Base-by-base conservation (phyloP, 768 basidiomycete genomes). In the Rhodotorula kratochvilovae region DNA sequence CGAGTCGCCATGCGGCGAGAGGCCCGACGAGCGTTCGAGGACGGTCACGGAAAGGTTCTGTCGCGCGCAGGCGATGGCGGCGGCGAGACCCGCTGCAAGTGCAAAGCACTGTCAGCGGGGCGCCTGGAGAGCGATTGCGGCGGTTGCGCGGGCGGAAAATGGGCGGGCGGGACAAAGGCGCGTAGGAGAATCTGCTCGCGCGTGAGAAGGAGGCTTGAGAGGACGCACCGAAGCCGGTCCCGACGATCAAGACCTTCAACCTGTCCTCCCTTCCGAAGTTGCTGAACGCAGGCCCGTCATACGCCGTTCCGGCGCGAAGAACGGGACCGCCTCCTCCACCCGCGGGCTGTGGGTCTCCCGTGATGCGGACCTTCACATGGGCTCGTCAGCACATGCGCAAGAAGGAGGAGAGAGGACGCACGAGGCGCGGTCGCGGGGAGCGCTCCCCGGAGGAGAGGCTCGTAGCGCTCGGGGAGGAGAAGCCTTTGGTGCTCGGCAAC, bases 11-110 rank as follows among this genome's bases (percentile, higher is more conserved):
- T 73, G 69, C 6, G 54, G 60, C 11, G 63, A 65, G 7, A 66
- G 35, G 7, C 75, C 75, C 11, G 63, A 25, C 25, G 72, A 62
- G 3, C 70, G 68, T 48, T 76, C 72, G 23, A 71, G 36, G 17
- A 74, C 29, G 6, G 67, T 68, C 19, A 73, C 72, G 27, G 66
- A 29, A 42, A 66, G 69, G 36, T 63, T 60, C 59, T 76, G 72
- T 0, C 75, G 39, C 1, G 75, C 72, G 66, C 68, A 71, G 29
- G 75, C 75, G 59, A 76, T 66, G 11, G 75, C 72, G 3, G 75
- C 51, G 21, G 72, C 65, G 31, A 76, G 63, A 2, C 75, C 75
- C 5, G 63, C 75, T 76, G 17, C 39, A 12, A 27, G 27, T 12
- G 2, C 33, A 15, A 53, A 0, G 53, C n/a, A n/a, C n/a, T n/a